Evolutionary conservation across 2,329 filamentous ascomycete species (phyloP), one percentile per base, ranked within the genome.

Genomic region (Rhynchosporium agropyri): DNA sequence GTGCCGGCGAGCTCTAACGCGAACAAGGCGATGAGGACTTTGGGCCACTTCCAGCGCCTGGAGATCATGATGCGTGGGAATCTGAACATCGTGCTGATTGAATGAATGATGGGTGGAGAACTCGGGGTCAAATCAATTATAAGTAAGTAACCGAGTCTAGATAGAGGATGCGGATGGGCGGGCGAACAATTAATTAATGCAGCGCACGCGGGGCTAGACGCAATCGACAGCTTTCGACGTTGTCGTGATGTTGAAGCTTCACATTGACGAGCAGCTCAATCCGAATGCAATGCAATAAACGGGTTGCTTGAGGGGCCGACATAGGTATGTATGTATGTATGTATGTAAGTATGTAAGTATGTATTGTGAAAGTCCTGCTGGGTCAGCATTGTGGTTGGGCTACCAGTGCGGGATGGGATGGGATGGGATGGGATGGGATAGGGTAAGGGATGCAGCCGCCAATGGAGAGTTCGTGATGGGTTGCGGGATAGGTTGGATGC

Each of bases 1-100:
- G 87, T 84, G 66, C 87, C 82, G 43, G 78, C 76, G 58, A 93
- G 81, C 77, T 94, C 90, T 58, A 86, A 72, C 56, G 84, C 71
- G 79, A 93, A 84, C 67, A 90, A 79, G 61, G 71, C 77, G 62
- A 79, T 74, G 65, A 84, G 74, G 61, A 79, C 63, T 64, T 77
- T 79, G 3, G 79, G 78, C 43, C 75, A 75, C 63, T 78, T 79
- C 82, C 82, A 85, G 71, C 76, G 72, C 67, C 76, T 58, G 15
- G 54, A 58, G 33, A 60, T 51, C 49, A 63, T 20, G 42, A 69
- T 56, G 50, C 58, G 61, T 13, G 61, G 61, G 49, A 64, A 56
- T 54, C 46, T 64, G 63, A 64, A 62, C 63, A 62, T 61, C 20
- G 42, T 58, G 58, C 9, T 40, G 26, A 49, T 6, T 64, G 29